Base-by-base conservation (phyloP, 176 grass and related monocot species). In the Triticum timopheevii region DNA sequence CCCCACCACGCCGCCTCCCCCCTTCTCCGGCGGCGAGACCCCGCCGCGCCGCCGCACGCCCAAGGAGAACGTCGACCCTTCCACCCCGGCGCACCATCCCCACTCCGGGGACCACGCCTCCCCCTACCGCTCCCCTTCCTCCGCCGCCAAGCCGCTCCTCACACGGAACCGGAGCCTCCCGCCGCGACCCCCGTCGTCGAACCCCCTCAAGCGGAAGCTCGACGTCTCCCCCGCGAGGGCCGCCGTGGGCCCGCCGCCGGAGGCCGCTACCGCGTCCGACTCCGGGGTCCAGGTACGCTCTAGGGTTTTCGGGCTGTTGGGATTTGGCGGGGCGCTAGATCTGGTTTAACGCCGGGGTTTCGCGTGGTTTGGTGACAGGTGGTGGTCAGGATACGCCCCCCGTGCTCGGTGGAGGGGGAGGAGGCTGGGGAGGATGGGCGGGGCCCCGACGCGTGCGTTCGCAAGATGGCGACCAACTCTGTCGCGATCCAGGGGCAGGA, bases 371-470 rank as follows among this genome's bases (percentile, higher is more conserved):
- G 33, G 73, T 78, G 61, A 78, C 82, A 97, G 95, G 95, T 97
- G 52, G 89, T 94, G 80, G 92, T 94, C 35, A 92, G 95, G 85
- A 91, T 97, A 77, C 90, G 95, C 74, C 95, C 95, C 71, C 79
- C 87, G 59, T 87, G 86, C 86, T 84, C 78, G 35, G 80, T 84
- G 24, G 88, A 87, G 40, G 93, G 89, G 30, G 87, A 85, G 28
- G 92, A 83, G 64, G 24, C 40, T 1, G 74, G 73, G 7, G 89
- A 87, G 24, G 89, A 87, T 83, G 84, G 66, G 13, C 40, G 56
- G 24, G 80, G 9, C 2, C 16, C 73, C 11, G 87, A 90, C 16
- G 79, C 77, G 44, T 87, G 89, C 73, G 90, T 94, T 54, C 80
- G 89, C 28, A 94, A 94, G 86, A 75, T 76, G 33, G 83, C 90